These are phyloP conservation scores for Eimeria acervulina DNA, from an alignment of 169 alveolate genomes.

Conservation along the genomic window DNA sequence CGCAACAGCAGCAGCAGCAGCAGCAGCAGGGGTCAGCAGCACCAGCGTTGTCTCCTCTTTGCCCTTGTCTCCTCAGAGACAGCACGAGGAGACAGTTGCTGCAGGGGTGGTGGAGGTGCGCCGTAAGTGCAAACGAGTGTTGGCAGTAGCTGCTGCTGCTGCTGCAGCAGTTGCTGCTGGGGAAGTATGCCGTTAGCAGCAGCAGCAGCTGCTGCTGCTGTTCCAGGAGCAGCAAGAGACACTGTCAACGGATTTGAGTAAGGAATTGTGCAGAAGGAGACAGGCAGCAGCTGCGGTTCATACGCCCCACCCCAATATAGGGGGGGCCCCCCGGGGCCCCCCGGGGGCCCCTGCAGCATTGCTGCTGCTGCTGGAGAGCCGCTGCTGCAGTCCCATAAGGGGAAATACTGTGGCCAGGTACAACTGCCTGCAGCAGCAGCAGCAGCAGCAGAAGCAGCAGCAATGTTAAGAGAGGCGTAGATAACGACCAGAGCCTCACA, in stretches of 20 bases:
- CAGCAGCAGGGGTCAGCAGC: too few relatives aligned
- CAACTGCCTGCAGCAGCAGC: slow-evolving; percentile 29
- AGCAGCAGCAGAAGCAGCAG: slow-evolving; percentile 10
- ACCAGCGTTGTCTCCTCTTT: slow-evolving; percentile 1
- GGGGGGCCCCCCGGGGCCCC: not conserved
- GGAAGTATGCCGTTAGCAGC: not conserved
- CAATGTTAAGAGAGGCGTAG: not conserved
- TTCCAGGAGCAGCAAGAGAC: not conserved
- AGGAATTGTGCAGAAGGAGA: not conserved
- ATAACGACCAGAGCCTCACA: too few relatives aligned
- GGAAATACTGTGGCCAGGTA: slow-evolving; percentile 11
- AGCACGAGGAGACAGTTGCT: not conserved
- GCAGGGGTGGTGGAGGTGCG: not conserved
- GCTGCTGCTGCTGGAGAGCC: slow-evolving; percentile 1
- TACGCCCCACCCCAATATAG: not conserved
- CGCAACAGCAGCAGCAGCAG: too few relatives aligned
- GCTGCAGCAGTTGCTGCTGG: not conserved
- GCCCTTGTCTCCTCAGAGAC: not conserved
- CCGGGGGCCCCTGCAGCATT: slow-evolving; percentile 7
- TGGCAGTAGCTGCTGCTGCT: slow-evolving; percentile 12
- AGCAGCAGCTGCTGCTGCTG: not conserved
- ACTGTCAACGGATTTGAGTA: not conserved
- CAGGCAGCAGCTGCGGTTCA: slow-evolving; percentile 8
- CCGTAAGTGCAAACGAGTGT: not conserved
- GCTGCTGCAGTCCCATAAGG: slow-evolving; percentile 36